Evolutionary conservation across 139 green algal genomes (phyloP).

Genomic region (Coccomyxa sp.): DNA sequence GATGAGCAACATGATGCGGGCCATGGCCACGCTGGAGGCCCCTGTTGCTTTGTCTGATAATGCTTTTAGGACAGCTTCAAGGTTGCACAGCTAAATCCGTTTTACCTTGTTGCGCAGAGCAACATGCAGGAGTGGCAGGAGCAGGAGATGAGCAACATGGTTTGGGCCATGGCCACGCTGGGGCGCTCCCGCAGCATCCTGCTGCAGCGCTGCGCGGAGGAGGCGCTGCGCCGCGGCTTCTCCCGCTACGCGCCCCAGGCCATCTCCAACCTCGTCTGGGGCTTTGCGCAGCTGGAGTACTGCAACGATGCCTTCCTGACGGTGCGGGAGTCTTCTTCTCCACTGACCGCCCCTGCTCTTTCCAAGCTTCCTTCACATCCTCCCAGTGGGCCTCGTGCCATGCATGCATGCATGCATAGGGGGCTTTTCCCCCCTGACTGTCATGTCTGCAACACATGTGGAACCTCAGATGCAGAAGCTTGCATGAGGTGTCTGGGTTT

Average conservation of each 20-base stretch:
- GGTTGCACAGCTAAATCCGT: too few relatives aligned
- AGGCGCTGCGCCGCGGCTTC: neutral
- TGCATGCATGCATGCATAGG: neutral
- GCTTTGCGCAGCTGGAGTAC: conserved; percentile 30
- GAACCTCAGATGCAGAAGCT: neutral
- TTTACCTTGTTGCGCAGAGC: too few relatives aligned
- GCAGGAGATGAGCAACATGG: conserved; percentile 32
- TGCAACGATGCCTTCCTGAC: conserved; percentile 18
- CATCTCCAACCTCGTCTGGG: conserved; percentile 47
- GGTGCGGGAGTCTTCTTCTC: neutral
- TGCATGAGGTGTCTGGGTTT: neutral
- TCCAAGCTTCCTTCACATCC: too few relatives aligned
- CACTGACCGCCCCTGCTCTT: neutral
- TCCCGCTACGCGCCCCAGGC: conserved; percentile 23
- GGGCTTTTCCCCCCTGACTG: neutral
- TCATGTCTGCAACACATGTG: too few relatives aligned
- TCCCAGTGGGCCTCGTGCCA: neutral
- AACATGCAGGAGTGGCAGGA: neutral
- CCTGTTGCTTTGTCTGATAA: too few relatives aligned
- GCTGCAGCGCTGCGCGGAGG: neutral
- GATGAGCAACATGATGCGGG: conserved; percentile 30
- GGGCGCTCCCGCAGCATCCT: neutral
- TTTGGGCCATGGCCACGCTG: conserved; percentile 30
- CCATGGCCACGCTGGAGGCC: conserved; percentile 22
- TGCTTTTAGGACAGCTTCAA: too few relatives aligned